These are phyloP conservation scores for Tillandsia fasciculata DNA, from an alignment of 176 grass and related monocot genomes.

Conservation along the genomic window DNA sequence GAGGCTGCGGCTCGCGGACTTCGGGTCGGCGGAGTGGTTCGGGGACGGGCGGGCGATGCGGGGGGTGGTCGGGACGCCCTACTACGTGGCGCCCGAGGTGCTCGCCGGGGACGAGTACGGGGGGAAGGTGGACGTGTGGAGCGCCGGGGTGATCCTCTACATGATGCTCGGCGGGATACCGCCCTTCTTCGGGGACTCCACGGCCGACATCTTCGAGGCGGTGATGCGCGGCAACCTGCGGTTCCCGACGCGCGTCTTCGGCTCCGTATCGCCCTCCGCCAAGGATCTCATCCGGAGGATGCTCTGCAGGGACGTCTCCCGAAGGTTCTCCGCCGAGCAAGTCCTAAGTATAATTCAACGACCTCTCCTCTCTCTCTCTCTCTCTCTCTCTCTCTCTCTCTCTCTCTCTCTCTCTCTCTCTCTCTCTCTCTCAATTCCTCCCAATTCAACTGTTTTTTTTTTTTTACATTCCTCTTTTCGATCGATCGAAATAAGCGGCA, in stretches of 20 bases:
- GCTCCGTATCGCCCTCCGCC: conserved; percentile 45
- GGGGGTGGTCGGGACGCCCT: conserved; percentile 58
- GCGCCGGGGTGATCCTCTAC: conserved; percentile 73
- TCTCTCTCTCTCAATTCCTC: too few relatives aligned
- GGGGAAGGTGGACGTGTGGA: conserved; percentile 93
- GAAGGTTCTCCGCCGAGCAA: conserved; percentile 62
- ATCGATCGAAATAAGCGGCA: background rate
- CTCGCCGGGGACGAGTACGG: conserved; percentile 39
- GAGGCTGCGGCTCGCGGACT: conserved; percentile 55
- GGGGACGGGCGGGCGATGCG: conserved; percentile 41
- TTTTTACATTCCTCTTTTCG: background rate
- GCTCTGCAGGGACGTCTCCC: conserved; percentile 60
- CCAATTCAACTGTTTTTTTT: too few relatives aligned
- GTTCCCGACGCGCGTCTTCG: conserved; percentile 51
- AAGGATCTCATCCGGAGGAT: conserved; percentile 77
- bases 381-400: too few relatives aligned
- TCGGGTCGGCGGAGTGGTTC: conserved; percentile 70
- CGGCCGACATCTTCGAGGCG: conserved; percentile 42
- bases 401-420: too few relatives aligned
- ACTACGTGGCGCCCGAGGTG: conserved; percentile 82
- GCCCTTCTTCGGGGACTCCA: conserved; percentile 54
- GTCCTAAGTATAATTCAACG: conserved; percentile 33
- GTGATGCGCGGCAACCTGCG: conserved; percentile 51
- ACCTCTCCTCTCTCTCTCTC: too few relatives aligned
- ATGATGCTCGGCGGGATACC: conserved; percentile 45